Evolutionary conservation across 2,329 filamentous ascomycete species (phyloP).

Genomic region (Cercospora sp.): DNA sequence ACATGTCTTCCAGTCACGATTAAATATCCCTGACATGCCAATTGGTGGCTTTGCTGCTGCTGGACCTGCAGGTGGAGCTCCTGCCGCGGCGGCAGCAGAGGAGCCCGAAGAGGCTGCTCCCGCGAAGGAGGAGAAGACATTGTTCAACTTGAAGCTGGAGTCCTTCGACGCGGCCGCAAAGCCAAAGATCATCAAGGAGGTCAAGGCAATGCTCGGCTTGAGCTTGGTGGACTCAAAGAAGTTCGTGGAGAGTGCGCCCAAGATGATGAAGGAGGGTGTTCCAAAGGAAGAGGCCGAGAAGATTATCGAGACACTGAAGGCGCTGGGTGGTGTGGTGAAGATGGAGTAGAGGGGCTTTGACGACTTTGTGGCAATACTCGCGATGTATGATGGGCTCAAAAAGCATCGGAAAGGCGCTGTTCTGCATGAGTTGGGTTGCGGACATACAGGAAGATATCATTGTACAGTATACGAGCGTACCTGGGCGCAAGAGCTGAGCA

Average conservation of each 20-base stretch:
- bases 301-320: conserved; percentile 94
- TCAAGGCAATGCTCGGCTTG: conserved; percentile 93
- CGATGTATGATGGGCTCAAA: conserved; percentile 10
- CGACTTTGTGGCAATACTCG: not conserved
- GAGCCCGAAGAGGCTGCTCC: conserved; percentile 87
- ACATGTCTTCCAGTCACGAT: conserved; percentile 64
- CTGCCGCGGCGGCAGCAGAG: conserved; percentile 60
- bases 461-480: conserved; percentile 20
- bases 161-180: conserved; percentile 86
- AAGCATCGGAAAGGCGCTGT: conserved; percentile 16
- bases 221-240: conserved; percentile 99
- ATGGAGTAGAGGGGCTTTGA: conserved; percentile 68
- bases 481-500: not conserved
- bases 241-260: conserved; percentile 97
- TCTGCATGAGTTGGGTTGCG: conserved; percentile 4
- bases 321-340: conserved; percentile 78
- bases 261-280: conserved; percentile 98
- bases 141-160: conserved; percentile 94
- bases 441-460: conserved; percentile 15
- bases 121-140: conserved; percentile 86
- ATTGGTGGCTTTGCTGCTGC: conserved; percentile 85
- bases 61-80: conserved; percentile 58
- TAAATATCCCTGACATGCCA: conserved; percentile 98
- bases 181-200: conserved; percentile 99
- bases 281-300: conserved; percentile 99